Percentiles rank a stretch among this genome's conserved stretches.
Evolutionary conservation across 73 alveolate species (phyloP).

Genomic region (Paramecium octaurelia): DNA sequence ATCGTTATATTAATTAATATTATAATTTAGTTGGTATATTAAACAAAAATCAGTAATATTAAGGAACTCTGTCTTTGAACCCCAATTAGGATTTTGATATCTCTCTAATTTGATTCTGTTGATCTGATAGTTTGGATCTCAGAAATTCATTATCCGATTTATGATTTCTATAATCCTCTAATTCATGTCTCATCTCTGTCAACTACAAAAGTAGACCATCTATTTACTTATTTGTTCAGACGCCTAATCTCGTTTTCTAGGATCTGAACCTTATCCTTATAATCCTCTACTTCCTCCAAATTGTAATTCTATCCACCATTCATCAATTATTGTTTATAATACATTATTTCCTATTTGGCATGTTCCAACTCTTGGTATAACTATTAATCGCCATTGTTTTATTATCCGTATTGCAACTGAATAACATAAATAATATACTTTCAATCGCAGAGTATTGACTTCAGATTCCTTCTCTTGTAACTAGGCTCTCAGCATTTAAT

Average conservation of each 20-base stretch:
- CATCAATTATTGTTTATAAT: neutral
- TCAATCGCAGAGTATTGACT: neutral
- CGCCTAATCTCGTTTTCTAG: neutral
- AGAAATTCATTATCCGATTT: neutral
- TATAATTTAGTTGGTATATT: neutral
- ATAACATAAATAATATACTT: neutral
- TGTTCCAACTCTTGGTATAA: neutral
- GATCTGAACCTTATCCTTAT: neutral
- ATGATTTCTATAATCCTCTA: neutral
- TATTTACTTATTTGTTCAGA: neutral
- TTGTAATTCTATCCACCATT: neutral
- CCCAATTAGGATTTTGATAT: neutral
- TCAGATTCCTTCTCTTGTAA: neutral
- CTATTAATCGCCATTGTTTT: neutral
- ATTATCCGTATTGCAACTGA: neutral
- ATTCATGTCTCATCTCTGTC: constrained; percentile 1
- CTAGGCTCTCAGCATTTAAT: neutral
- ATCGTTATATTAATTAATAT: neutral
- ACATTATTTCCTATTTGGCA: neutral
- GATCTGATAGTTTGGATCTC: neutral
- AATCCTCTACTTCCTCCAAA: neutral
- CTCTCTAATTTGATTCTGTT: neutral
- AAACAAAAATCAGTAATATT: neutral
- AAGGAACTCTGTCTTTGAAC: neutral
- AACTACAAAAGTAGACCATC: neutral